Evolutionary conservation across 768 basidiomycete species (phyloP), one percentile per base, ranked within the genome.

Genomic region (Lactarius deliciosus): DNA sequence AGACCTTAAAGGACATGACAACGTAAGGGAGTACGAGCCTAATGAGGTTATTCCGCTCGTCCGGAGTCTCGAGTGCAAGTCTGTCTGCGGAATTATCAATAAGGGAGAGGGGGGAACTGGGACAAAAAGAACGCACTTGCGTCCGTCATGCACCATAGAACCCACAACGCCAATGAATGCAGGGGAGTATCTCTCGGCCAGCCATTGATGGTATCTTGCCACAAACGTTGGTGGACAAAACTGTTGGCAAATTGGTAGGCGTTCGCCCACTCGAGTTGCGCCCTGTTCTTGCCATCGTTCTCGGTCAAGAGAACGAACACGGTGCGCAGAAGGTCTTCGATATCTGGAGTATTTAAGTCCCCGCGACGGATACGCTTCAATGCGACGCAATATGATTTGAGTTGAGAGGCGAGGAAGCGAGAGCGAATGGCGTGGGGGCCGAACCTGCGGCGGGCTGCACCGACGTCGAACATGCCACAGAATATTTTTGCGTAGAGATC

Each of bases 271-370:
- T 82, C 68, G 57, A 90, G 82, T 75, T 86, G 86, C 4, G 70
- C 76, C 41, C 79, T 78, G 73, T 91, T 91, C 73, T 81, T 81
- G 40, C 87, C 87, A 74, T 90, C 88, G 75, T 88, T 85, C 68
- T 90, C 89, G 4, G 83, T 75, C 74, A 87, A 73, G 80, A 91
- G 82, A 53, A 87, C 71, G 60, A 82, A 84, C 6, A 80, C 79
- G 0, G 75, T 76, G 76, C 81, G 83, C 25, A 91, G 78, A 16
- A 83, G 79, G 25, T 76, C 73, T 18, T 70, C 69, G 36, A 76
- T 67, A 41, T 60, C 38, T 18, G 73, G 65, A 15, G 72, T 63
- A 45, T 70, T 66, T 53, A 80, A 70, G 63, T 82, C 69, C 32
- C 72, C 69, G 1, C 68, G 56, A 63, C 80, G 74, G 59, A 81